Evolutionary conservation across 129 eudicot species (phyloP).

Genomic region (Ambrosia artemisiifolia): DNA sequence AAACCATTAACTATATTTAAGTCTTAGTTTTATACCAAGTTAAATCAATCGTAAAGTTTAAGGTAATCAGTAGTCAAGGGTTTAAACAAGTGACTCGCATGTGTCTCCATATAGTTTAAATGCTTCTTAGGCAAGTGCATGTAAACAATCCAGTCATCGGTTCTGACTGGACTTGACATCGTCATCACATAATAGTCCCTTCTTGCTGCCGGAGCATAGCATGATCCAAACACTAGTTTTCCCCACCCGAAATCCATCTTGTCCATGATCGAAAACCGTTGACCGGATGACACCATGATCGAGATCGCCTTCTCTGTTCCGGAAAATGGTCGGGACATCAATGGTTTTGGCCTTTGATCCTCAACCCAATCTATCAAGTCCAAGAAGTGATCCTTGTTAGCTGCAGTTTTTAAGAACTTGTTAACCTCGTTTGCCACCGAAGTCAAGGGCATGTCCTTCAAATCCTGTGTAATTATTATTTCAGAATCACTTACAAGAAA

Average conservation of each 20-base stretch:
- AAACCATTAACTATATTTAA: background rate
- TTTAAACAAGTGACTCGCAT: conserved; percentile 31
- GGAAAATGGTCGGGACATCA: conserved; percentile 26
- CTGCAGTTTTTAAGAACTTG: conserved; percentile 32
- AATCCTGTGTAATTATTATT: background rate
- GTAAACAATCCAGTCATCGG: conserved; percentile 64
- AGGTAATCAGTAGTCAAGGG: conserved; percentile 43
- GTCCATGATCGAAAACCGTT: conserved; percentile 37
- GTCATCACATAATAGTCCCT: conserved; percentile 58
- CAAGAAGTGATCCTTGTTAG: conserved; percentile 51
- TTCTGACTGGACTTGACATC: conserved; percentile 48
- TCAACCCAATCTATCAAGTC: conserved; percentile 75
- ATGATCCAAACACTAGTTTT: conserved; percentile 45
- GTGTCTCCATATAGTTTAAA: conserved; percentile 37
- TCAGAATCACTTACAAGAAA: background rate
- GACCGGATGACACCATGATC: conserved; percentile 58
- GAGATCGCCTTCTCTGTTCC: conserved; percentile 25
- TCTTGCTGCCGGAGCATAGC: conserved; percentile 49
- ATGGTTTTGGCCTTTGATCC: conserved; percentile 49
- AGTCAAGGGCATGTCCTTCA: conserved; percentile 33
- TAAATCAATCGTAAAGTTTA: background rate
- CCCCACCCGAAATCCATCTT: conserved; percentile 74
- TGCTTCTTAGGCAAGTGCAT: conserved; percentile 46
- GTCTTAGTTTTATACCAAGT: background rate
- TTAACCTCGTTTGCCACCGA: conserved; percentile 40